Conservation (phyloP, 1,139 yeast species). For the Pichia sp. region DNA sequence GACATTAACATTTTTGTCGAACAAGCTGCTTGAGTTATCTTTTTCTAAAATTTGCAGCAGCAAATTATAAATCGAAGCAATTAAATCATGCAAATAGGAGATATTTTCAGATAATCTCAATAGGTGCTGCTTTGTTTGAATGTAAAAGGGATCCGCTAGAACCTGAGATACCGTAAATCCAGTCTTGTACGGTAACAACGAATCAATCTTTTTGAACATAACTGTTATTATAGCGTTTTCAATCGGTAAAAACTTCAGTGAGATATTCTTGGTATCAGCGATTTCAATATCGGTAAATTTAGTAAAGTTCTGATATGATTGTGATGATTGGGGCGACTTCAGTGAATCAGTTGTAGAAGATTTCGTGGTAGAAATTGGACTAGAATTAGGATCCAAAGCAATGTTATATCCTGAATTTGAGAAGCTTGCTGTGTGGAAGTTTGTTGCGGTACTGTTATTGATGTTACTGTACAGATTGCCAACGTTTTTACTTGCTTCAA, state of each 20-base stretch:
- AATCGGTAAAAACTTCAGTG: conserved; percentile 1
- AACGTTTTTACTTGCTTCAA: too few relatives aligned
- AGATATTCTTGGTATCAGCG: not conserved
- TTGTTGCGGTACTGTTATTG: too few relatives aligned
- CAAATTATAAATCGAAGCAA: conserved; percentile 9
- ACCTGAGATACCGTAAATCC: conserved; percentile 22
- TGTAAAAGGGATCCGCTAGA: conserved; percentile 22
- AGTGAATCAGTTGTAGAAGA: not conserved
- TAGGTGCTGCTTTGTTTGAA: conserved; percentile 18
- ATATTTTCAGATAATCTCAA: conserved; percentile 12
- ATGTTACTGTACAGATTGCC: too few relatives aligned
- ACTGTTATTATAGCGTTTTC: conserved; percentile 18
- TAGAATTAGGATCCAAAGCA: not conserved
- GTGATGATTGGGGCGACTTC: not conserved
- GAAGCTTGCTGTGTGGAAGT: too few relatives aligned
- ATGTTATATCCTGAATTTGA: too few relatives aligned
- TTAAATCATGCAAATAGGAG: conserved; percentile 6
- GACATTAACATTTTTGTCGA: conserved; percentile 2
- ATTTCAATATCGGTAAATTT: not conserved
- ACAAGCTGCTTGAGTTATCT: conserved; percentile 2
- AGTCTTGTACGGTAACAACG: conserved; percentile 23
- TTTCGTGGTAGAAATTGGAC: not conserved
- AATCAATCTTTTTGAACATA: conserved; percentile 21
- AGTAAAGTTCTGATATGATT: not conserved
- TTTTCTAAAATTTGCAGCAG: conserved; percentile 5